Evolutionary conservation across 257 asterid species (phyloP), one percentile per base, ranked within the genome.

Genomic region (Jacaranda copaia): DNA sequence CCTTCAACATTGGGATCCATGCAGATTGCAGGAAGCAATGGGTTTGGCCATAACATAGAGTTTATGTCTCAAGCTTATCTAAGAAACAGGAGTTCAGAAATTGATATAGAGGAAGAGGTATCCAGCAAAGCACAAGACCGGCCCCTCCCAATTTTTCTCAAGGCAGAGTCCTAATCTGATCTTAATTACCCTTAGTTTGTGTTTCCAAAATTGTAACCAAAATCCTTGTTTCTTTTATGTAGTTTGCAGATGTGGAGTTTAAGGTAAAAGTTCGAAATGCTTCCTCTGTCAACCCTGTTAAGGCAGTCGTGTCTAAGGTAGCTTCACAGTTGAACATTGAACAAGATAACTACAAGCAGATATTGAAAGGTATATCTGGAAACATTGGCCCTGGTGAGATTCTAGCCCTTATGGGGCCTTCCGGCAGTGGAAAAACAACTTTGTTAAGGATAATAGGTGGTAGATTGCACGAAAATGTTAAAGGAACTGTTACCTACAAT

Each of bases 361-460:
- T 95, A 85, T 60, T 95, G 79, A 91, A 88, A 32, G 97, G 99
- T 13, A 85, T 95, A 62, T 88, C 96, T 4, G 99, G 98, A 53
- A 95, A 93, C 78, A 82, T 90, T 38, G 91, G 92, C 52, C 99
- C 99, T 4, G 97, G 97, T 67, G 96, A 95, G 83, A 87, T 91
- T 49, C 84, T 95, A 65, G 99, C 99, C 56, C 85, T 95, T 40
- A 91, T 95, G 99, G 99, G 99, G 65, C 99, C 99, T 76, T 95
- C 99, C 3, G 99, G 99, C 15, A 93, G 99, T 68, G 98, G 99
- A 6, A 95, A 95, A 79, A 95, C 99, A 4, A 91, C 98, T 6
- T 51, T 95, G 78, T 79, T 95, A 63, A 93, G 87, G 86, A 87
- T 95, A 36, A 58, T 93, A 35, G 97, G 98, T 0, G 99, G 96